Evolutionary conservation across 148 eudicot genomes (phyloP).

Genomic region (Heliosperma pusillum): DNA sequence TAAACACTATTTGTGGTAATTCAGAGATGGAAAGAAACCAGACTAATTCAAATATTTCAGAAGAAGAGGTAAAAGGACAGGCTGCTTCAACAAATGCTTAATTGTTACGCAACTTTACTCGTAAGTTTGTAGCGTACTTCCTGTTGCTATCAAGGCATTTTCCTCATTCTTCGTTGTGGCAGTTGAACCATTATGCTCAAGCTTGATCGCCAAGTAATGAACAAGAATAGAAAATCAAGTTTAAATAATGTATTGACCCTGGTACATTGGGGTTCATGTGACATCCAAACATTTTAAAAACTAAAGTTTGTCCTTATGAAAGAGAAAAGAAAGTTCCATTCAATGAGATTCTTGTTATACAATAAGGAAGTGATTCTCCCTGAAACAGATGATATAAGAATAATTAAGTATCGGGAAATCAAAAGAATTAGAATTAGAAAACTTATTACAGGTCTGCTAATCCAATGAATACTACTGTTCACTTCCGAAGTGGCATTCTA

Average conservation of each 20-base stretch:
- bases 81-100: background rate
- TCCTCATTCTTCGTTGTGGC: background rate
- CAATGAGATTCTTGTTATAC: background rate
- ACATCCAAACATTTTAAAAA: background rate
- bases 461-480: background rate
- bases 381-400: background rate
- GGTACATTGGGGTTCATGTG: background rate
- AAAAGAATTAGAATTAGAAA: background rate
- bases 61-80: background rate
- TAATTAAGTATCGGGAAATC: background rate
- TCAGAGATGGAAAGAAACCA: background rate
- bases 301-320: background rate
- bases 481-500: background rate
- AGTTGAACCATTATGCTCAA: background rate
- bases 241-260: too few relatives aligned
- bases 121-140: background rate
- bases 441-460: conserved; percentile 6
- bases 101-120: background rate
- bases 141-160: background rate
- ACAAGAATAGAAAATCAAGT: background rate
- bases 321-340: background rate
- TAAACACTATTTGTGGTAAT: background rate
- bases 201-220: background rate
- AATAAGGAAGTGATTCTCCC: background rate
- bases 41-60: background rate